These are phyloP conservation scores for Phytomonas sp. DNA, from an alignment of 208 protist species.

Conservation along the genomic window DNA sequence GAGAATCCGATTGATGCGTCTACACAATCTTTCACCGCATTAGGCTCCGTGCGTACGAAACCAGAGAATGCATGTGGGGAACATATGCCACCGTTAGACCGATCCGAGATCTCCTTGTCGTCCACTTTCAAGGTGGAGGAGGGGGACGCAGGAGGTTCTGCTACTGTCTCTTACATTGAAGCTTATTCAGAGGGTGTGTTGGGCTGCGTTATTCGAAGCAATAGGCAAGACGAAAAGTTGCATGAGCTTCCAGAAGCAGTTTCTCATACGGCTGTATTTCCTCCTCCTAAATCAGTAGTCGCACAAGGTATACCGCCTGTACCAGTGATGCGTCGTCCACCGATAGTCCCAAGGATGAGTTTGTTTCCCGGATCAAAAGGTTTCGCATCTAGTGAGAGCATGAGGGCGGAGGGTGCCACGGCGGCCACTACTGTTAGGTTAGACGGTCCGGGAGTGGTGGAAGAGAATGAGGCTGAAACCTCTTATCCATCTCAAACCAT, in stretches of 20 bases:
- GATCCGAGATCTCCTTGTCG: not conserved
- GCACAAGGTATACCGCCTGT: not conserved
- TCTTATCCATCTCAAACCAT: not conserved
- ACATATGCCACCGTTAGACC: not conserved
- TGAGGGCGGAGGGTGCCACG: not conserved
- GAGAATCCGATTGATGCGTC: not conserved
- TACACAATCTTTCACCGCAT: not conserved
- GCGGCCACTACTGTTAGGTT: not conserved
- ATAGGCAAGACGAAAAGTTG: not conserved
- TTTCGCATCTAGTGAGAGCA: not conserved
- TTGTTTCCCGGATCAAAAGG: not conserved
- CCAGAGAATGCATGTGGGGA: not conserved
- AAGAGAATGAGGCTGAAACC: not conserved
- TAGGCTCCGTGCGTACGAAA: not conserved
- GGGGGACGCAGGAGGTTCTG: not conserved
- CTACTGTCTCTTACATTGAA: not conserved
- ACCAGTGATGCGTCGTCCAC: conserved; percentile 1
- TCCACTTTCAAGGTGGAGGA: not conserved
- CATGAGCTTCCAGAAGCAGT: not conserved
- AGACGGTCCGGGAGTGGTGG: not conserved
- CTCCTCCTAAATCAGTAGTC: not conserved
- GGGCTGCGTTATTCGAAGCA: not conserved
- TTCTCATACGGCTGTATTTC: not conserved
- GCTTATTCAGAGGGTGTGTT: not conserved
- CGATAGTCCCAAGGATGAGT: not conserved